Evolutionary conservation across 163 green algal genomes (phyloP), one percentile per base, ranked within the genome.

Genomic region (Scenedesmus sp.): DNA sequence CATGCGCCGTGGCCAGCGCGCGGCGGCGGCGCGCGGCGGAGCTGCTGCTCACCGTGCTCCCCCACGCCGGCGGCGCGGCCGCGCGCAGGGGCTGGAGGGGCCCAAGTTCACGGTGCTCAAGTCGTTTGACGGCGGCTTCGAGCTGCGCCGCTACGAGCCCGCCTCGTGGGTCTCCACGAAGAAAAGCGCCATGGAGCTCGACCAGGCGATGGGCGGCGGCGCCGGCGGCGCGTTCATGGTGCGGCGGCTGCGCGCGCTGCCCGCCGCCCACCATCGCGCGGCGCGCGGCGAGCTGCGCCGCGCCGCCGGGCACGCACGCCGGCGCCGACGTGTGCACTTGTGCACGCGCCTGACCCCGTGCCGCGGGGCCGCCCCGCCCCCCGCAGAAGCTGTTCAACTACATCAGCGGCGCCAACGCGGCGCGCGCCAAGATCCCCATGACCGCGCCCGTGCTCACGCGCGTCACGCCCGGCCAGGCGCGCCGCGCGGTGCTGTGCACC

Each of bases 301-400:
- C 18, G 48, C 17, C 18, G 18, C 15, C 18, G 48, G 17, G 15
- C 48, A 57, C 48, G 18, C 18, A 18, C 15, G 48, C 17, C 48
- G 17, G 18, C 18, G 18, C 48, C 18, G 48, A 57, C 48, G 18
- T 15, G 48, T 18, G 18, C 48, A 57, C 48, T 18, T 57, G 48
- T 18, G 15, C 48, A 24, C 15, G 18, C 48, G 18, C 48, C 15
- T 67, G 58, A n/a, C 28, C 18, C 18, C 15, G 15, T 67, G 58
- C 28, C 17, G 28, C 29, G 17, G n/a, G n/a, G 75, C 36, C 48
- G 18, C 20, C 26, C 14, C 26, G 36, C 24, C 36, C n/a, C 10
- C 33, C 51, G 70, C 70, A 79, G 74, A 82, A 66, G 48, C 75
- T 82, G 17, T 82, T 82, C n/a, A 34, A 42, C 42, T 82, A 82